Evolutionary conservation across 345 rosid genomes (phyloP), one percentile per base, ranked within the genome.

Genomic region (Eucalyptus caleyi): DNA sequence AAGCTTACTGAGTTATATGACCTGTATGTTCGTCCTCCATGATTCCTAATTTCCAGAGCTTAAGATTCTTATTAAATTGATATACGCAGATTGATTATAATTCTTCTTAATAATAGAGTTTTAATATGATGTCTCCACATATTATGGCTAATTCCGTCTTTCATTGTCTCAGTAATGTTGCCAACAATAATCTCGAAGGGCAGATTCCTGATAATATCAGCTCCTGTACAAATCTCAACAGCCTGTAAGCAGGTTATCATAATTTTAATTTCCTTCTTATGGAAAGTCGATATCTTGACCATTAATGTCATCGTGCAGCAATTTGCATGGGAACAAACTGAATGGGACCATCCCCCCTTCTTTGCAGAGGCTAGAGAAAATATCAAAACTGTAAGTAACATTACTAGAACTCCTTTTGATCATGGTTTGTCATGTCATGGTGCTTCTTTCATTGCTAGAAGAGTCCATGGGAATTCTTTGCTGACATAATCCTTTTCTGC

Each of bases 1-100:
- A 96, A 96, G 93, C 97, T 98, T 32, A 98, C 99, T 16, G 99
- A 98, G 86, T 95, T 98, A 90, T 98, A 92, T 93, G 99, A 98
- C 92, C 92, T 98, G 99, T 98, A 97, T 87, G 97, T 90, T 90
- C 44, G 54, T n/a, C 14, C 83, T 72, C 82, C 26, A 37, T 11
- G 47, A 40, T 19, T 77, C 5, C 16, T 40, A 23, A 77, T 77
- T 77, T 77, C 83, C 0, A 5, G 83, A 37, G 83, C 47, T 37
- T 72, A 9, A 37, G 26, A 77, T 77, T 40, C 5, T 77, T 19
- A 10, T 77, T 40, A 21, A 77, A 77, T 6, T 30, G 23, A 77
- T 77, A 40, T 40, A 21, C 2, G 2, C 59, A 50, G 30, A 53
- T 54, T 54, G 77, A 18, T n/a, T 60, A 30, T 51, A 53, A 50